phyloP scores from a whole-genome alignment of 371 early-diverging fungal genomes.

The Mortierella sp. region DNA sequence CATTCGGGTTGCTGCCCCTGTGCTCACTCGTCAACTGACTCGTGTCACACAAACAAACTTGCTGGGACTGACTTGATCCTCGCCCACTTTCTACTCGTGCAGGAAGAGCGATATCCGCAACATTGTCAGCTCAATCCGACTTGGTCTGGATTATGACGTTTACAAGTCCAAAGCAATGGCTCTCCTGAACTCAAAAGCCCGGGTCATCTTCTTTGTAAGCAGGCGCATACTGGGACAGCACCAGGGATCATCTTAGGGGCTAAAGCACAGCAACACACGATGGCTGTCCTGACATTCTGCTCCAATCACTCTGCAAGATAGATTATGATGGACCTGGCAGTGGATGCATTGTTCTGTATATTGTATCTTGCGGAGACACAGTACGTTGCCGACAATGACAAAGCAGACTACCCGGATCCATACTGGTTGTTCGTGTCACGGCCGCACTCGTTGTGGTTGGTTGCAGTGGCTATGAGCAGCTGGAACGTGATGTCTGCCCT shows the following conservation, averaged over 20 bases:
- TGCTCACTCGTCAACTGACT: too few relatives aligned
- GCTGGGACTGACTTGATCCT: background rate
- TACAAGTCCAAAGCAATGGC: constrained; percentile 35
- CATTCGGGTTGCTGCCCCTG: too few relatives aligned
- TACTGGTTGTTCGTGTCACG: constrained; percentile 71
- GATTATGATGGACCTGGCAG: constrained; percentile 67
- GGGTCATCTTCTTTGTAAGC: constrained; percentile 46
- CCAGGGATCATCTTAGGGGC: too few relatives aligned
- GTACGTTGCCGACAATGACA: constrained; percentile 57
- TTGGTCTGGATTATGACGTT: constrained; percentile 40
- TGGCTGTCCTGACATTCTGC: too few relatives aligned
- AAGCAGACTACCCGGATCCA: constrained; percentile 50
- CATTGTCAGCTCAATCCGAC: constrained; percentile 35
- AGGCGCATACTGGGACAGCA: too few relatives aligned
- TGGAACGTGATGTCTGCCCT: constrained; percentile 33
- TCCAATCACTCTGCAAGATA: constrained; percentile 17
- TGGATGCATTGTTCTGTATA: constrained; percentile 71
- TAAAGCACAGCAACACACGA: too few relatives aligned
- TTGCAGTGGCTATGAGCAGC: constrained; percentile 40
- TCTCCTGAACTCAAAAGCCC: constrained; percentile 40
- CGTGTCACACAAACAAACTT: too few relatives aligned
- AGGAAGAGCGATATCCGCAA: constrained; percentile 45
- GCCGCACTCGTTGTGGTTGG: constrained; percentile 62
- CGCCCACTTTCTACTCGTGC: background rate
- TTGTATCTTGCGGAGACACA: constrained; percentile 76